phyloP scores from a whole-genome alignment of 192 early-diverging fungal genomes.

The Coemansia sp. region DNA sequence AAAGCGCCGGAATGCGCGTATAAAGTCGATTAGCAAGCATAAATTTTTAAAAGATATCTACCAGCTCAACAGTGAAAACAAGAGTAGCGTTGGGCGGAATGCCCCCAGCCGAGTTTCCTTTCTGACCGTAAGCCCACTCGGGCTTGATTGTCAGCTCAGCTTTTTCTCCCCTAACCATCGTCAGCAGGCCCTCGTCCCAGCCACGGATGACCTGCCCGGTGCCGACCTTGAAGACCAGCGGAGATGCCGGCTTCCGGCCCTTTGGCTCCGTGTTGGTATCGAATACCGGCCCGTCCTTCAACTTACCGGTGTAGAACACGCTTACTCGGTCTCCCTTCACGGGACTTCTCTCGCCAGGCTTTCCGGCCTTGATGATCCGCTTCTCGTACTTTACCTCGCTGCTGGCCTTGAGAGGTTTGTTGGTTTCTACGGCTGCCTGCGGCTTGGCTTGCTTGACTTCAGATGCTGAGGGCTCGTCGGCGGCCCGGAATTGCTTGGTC shows the following conservation, averaged over 20 bases:
- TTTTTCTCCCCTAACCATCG: constrained; percentile 85
- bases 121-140: constrained; percentile 83
- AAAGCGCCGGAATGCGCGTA: constrained; percentile 1
- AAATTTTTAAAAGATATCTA: constrained; percentile 48
- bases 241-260: constrained; percentile 63
- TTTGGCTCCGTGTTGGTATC: constrained; percentile 60
- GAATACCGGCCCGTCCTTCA: constrained; percentile 70
- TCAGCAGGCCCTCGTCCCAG: constrained; percentile 82
- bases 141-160: constrained; percentile 76
- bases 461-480: constrained; percentile 31
- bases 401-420: constrained; percentile 6
- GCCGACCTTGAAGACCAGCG: constrained; percentile 80
- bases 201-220: constrained; percentile 93
- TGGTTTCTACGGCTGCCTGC: background rate
- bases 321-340: constrained; percentile 69
- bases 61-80: constrained; percentile 76
- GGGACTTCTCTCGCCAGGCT: constrained; percentile 50
- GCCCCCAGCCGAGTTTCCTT: constrained; percentile 59
- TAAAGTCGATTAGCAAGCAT: background rate
- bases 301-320: constrained; percentile 64
- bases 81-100: constrained; percentile 82
- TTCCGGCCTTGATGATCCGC: constrained; percentile 63
- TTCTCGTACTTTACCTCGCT: constrained; percentile 67
- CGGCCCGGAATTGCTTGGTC: constrained; percentile 58
- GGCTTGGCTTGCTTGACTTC: constrained; percentile 43